Conservation (phyloP, 1,139 yeast species). For the Hansenula anomala region DNA sequence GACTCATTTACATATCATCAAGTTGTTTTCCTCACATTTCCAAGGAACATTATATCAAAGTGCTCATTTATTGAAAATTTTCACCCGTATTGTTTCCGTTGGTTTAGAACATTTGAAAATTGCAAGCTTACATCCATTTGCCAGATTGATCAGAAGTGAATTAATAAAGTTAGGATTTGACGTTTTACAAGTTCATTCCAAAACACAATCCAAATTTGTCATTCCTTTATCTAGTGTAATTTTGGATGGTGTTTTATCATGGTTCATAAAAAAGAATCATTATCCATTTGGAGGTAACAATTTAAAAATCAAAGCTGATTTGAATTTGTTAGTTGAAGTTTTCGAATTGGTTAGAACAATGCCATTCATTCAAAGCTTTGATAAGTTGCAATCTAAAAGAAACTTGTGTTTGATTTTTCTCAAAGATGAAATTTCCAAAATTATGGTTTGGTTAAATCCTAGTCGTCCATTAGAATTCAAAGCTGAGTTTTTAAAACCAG, state of each 20-base stretch:
- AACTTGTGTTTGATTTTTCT: slow-evolving; percentile 55
- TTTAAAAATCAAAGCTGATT: slow-evolving; percentile 67
- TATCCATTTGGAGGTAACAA: slow-evolving; percentile 87
- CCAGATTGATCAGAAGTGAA: slow-evolving; percentile 73
- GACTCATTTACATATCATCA: slow-evolving; percentile 68
- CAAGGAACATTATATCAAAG: slow-evolving; percentile 77
- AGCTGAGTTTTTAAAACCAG: slow-evolving; percentile 24
- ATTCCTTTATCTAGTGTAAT: slow-evolving; percentile 44
- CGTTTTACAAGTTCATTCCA: slow-evolving; percentile 51
- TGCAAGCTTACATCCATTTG: slow-evolving; percentile 80
- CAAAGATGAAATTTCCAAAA: slow-evolving; percentile 68
- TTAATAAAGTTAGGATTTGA: slow-evolving; percentile 65
- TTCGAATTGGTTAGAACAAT: slow-evolving; percentile 29
- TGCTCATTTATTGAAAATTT: slow-evolving; percentile 62
- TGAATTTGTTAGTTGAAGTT: slow-evolving; percentile 50
- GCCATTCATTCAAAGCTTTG: slow-evolving; percentile 2
- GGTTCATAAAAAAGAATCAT: slow-evolving; percentile 64
- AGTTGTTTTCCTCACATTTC: slow-evolving; percentile 73
- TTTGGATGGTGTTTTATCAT: slow-evolving; percentile 64
- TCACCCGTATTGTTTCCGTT: slow-evolving; percentile 54
- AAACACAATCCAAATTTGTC: slow-evolving; percentile 40
- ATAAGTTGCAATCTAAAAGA: slow-evolving; percentile 32
- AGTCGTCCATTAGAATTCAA: slow-evolving; percentile 38
- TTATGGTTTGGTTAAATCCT: slow-evolving; percentile 80
- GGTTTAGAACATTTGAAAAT: slow-evolving; percentile 51